Evolutionary conservation across 768 basidiomycete species (phyloP).

Genomic region (Holtermanniella nyarrowii): DNA sequence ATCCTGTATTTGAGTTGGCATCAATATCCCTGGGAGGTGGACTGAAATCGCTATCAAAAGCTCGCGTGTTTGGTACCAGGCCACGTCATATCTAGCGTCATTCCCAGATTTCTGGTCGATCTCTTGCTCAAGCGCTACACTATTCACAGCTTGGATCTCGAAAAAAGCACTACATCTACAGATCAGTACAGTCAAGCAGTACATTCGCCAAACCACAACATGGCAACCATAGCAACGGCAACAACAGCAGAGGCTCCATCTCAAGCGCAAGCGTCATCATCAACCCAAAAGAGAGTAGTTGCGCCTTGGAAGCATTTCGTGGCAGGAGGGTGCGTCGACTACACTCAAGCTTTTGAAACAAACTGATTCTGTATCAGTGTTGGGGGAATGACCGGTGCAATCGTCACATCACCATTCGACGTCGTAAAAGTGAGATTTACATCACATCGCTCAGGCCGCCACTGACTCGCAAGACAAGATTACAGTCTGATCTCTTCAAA

Average conservation of each 20-base stretch:
- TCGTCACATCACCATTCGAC: slow-evolving; percentile 94
- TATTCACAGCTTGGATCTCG: no score
- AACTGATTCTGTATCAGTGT: slow-evolving; percentile 48
- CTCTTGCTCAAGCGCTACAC: no score
- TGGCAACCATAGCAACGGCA: background rate
- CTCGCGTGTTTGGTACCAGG: background rate
- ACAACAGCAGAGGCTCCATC: background rate
- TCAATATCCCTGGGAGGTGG: no score
- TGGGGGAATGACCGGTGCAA: slow-evolving; percentile 94
- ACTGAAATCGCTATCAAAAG: no score
- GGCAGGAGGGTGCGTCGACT: slow-evolving; percentile 64
- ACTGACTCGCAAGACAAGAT: slow-evolving; percentile 51
- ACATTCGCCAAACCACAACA: background rate
- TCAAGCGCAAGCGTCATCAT: background rate
- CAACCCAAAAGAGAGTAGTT: slow-evolving; percentile 1
- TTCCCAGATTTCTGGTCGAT: no score
- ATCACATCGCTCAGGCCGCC: background rate
- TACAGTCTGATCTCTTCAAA: slow-evolving; percentile 79
- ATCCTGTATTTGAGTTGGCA: no score
- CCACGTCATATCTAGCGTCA: no score
- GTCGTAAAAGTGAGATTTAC: slow-evolving; percentile 61
- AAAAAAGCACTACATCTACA: no score
- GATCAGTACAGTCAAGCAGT: no score
- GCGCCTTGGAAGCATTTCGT: slow-evolving; percentile 61
- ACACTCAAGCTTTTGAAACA: background rate